Conservation (phyloP, 2,329 filamentous ascomycete species). For the Blastomyces silverae region DNA sequence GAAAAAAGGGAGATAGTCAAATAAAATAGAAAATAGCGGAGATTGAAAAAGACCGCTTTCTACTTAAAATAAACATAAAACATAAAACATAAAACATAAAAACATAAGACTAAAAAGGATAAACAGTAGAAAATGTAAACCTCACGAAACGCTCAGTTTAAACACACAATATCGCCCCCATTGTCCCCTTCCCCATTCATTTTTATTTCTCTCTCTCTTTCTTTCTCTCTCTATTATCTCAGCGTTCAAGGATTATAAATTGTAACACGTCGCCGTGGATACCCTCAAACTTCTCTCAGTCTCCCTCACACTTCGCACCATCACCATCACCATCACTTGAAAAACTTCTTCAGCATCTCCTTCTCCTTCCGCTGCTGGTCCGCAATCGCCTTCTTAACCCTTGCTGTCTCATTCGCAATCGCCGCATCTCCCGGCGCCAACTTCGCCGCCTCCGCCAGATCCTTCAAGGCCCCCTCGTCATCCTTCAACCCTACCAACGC, state of each 20-base stretch:
- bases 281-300: too few species aligned
- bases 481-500: conserved; percentile 73
- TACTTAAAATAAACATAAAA: neutral
- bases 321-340: conserved; percentile 44
- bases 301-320: neutral
- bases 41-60: neutral
- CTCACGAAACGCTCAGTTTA: too few species aligned
- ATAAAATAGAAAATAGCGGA: neutral
- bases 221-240: too few species aligned
- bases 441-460: conserved; percentile 67
- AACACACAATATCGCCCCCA: too few species aligned
- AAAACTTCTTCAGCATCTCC: conserved; percentile 89
- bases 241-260: too few species aligned
- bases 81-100: neutral
- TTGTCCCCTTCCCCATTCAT: too few species aligned
- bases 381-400: conserved; percentile 68
- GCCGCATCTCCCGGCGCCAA: conserved; percentile 68
- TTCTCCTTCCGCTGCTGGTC: conserved; percentile 80
- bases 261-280: too few species aligned
- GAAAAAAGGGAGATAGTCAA: neutral
- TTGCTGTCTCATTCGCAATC: conserved; percentile 65
- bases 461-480: conserved; percentile 70
- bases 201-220: too few species aligned
- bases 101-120: neutral
- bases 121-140: too few species aligned